A percentile compares a stretch with the other conserved stretches of the same genome.
These are phyloP conservation scores for Thuidium tamariscinum DNA, from an alignment of 225 moss, liverwort and hornwort genomes.

Conservation along the genomic window DNA sequence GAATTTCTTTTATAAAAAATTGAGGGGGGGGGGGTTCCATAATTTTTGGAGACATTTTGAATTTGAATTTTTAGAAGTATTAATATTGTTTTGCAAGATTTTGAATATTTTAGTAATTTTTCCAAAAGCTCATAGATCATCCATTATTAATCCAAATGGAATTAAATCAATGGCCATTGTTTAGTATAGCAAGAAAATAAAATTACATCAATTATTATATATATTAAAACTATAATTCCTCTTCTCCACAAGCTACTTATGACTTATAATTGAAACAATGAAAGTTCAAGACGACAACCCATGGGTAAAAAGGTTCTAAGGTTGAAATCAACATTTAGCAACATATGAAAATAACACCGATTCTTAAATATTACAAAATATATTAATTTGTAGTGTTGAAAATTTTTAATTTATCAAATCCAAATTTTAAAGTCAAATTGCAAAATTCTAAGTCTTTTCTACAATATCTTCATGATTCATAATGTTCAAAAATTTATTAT, in stretches of 20 bases:
- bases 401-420: background rate
- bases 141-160: background rate
- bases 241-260: background rate
- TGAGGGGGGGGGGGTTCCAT: no score
- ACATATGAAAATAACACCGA: no score
- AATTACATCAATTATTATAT: background rate
- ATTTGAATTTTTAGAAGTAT: no score
- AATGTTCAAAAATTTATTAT: background rate
- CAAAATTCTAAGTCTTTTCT: background rate
- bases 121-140: no score
- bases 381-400: background rate
- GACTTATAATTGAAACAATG: accelerated
- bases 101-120: no score
- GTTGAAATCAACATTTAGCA: no score
- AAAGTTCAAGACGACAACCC: no score
- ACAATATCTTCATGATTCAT: background rate
- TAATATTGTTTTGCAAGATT: no score
- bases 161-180: background rate
- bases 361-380: background rate
- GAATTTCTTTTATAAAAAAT: no score
- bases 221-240: accelerated
- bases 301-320: no score
- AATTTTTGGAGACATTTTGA: no score
- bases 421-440: background rate
- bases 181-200: background rate